These are phyloP conservation scores for Gnaphalium uliginosum DNA, from an alignment of 129 eudicot species.

Conservation along the genomic window DNA sequence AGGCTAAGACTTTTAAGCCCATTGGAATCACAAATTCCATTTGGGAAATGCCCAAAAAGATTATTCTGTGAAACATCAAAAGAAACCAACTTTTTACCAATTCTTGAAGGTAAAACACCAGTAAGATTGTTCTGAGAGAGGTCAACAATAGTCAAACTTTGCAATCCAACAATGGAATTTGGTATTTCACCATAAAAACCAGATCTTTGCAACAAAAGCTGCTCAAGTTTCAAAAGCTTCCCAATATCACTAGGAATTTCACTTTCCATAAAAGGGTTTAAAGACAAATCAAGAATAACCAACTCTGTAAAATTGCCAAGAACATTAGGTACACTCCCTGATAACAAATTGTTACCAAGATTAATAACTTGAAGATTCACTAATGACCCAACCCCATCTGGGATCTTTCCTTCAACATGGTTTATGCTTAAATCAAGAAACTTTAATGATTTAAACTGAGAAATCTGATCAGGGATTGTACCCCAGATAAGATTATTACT, in stretches of 20 bases:
- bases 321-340: conserved; percentile 69
- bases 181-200: conserved; percentile 82
- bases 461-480: conserved; percentile 86
- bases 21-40: conserved; percentile 62
- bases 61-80: conserved; percentile 88
- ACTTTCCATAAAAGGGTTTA: conserved; percentile 76
- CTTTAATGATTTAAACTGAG: conserved; percentile 57
- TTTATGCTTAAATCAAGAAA: conserved; percentile 85
- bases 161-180: conserved; percentile 48
- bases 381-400: conserved; percentile 71
- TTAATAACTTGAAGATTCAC: conserved; percentile 59
- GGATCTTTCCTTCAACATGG: conserved; percentile 84
- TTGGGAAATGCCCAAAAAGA: conserved; percentile 73
- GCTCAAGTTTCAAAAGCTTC: conserved; percentile 64
- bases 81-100: conserved; percentile 57
- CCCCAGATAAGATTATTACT: conserved; percentile 95
- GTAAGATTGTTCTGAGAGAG: conserved; percentile 81
- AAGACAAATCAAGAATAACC: conserved; percentile 73
- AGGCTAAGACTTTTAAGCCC: conserved; percentile 50
- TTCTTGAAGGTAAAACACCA: conserved; percentile 55
- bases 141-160: conserved; percentile 57
- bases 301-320: conserved; percentile 70
- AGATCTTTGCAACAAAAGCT: conserved; percentile 67
- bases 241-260: conserved; percentile 65
- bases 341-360: conserved; percentile 70